Evolutionary conservation across 2,329 filamentous ascomycete species (phyloP).

Genomic region (Cordyceps cicadae): DNA sequence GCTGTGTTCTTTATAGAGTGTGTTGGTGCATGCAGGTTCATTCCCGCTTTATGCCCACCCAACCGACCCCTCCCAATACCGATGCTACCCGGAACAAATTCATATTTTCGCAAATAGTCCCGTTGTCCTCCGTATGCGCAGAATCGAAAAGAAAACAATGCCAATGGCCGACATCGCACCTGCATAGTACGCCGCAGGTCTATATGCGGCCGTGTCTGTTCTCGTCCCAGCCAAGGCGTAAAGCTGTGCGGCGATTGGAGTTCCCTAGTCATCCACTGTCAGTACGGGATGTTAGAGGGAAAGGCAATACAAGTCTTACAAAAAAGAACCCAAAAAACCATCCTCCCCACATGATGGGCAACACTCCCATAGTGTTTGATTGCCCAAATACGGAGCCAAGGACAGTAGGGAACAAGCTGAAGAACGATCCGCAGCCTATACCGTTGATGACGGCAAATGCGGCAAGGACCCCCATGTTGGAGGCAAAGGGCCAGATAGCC

Average conservation of each 20-base stretch:
- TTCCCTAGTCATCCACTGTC: constrained; percentile 15
- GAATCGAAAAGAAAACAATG: constrained; percentile 12
- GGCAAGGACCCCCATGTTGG: constrained; percentile 16
- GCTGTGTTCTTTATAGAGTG: neutral
- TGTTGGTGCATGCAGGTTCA: neutral
- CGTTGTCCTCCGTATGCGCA: neutral
- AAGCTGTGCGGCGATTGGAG: constrained; percentile 20
- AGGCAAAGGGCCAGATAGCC: constrained; percentile 21
- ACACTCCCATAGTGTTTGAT: constrained; percentile 19
- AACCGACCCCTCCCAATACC: neutral
- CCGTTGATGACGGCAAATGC: constrained; percentile 21
- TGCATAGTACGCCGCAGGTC: constrained; percentile 22
- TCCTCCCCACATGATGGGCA: constrained; percentile 21
- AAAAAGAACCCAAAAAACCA: constrained; percentile 24
- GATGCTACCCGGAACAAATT: neutral
- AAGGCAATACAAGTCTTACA: constrained; percentile 11
- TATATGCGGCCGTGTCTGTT: constrained; percentile 15
- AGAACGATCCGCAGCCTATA: constrained; percentile 22
- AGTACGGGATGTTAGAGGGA: neutral
- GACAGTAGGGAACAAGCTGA: constrained; percentile 20
- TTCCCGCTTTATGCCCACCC: too few relatives aligned
- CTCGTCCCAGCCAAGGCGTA: constrained; percentile 17
- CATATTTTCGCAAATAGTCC: neutral
- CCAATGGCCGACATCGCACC: constrained; percentile 19
- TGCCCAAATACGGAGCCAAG: constrained; percentile 18